Percentiles rank a stretch among this genome's conserved stretches.
phyloP scores from a whole-genome alignment of 345 rosid species.

The Citrus australasica region DNA sequence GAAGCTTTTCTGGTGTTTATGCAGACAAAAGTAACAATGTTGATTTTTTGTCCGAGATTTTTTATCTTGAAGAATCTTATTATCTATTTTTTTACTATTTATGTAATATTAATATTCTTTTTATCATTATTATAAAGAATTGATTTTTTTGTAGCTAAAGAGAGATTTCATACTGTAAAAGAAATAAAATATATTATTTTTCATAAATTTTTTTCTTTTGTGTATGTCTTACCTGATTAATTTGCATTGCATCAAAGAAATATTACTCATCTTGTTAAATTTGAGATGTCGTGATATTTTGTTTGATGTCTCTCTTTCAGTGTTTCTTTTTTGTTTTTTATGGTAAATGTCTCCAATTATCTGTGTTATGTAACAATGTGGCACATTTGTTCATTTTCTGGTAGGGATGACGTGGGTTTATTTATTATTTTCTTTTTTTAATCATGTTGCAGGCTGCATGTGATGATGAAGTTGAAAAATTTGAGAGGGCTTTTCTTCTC shows the following conservation, averaged over 20 bases:
- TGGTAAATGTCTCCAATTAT: background rate
- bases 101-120: background rate
- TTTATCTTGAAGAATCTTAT: background rate
- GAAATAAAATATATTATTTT: background rate
- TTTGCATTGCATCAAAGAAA: background rate
- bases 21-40: background rate
- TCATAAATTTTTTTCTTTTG: background rate
- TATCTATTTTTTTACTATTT: background rate
- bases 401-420: background rate
- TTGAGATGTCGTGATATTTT: background rate
- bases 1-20: background rate
- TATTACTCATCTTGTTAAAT: background rate
- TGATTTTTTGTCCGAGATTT: background rate
- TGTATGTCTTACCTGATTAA: background rate
- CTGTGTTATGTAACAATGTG: background rate
- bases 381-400: background rate
- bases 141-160: background rate
- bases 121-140: background rate
- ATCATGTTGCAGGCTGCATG: constrained; percentile 60
- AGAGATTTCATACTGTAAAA: background rate
- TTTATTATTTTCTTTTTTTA: background rate
- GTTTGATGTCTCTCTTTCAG: background rate
- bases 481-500: constrained; percentile 80
- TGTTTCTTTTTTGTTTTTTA: background rate
- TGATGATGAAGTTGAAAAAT: constrained; percentile 64